Evolutionary conservation across 2,329 filamentous ascomycete genomes (phyloP).

Genomic region (Zelopaecilomyces penicillatus): DNA sequence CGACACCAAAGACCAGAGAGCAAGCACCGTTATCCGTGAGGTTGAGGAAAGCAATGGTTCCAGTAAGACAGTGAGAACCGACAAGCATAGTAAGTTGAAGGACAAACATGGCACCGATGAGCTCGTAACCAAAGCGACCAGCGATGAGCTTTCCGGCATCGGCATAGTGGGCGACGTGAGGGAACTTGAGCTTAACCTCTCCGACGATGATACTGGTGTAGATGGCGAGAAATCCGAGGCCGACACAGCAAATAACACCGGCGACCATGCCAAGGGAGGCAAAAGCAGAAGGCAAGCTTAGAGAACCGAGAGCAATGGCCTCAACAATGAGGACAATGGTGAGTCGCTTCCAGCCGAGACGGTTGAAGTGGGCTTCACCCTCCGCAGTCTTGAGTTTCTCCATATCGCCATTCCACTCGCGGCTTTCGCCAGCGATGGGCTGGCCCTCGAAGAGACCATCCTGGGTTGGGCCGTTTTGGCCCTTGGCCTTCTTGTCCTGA

Average conservation of each 20-base stretch:
- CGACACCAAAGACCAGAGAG: constrained; percentile 36
- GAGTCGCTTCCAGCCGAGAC: constrained; percentile 48
- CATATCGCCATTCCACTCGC: constrained; percentile 35
- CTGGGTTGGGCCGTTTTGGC: constrained; percentile 1
- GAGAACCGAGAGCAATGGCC: constrained; percentile 45
- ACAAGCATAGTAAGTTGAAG: constrained; percentile 62
- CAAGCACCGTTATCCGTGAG: constrained; percentile 48
- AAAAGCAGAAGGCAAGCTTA: constrained; percentile 44
- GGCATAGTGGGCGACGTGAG: constrained; percentile 56
- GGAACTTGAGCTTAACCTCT: constrained; percentile 40
- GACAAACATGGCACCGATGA: constrained; percentile 53
- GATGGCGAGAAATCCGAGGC: constrained; percentile 37
- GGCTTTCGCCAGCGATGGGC: constrained; percentile 21
- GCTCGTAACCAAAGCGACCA: constrained; percentile 51
- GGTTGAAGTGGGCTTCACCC: constrained; percentile 41
- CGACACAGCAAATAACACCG: constrained; percentile 34
- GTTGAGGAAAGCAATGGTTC: constrained; percentile 59
- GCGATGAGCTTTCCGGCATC: constrained; percentile 57
- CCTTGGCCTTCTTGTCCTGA: constrained; percentile 7
- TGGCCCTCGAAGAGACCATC: constrained; percentile 13
- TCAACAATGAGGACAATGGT: constrained; percentile 49
- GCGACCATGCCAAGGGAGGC: constrained; percentile 46
- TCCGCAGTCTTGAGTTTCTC: constrained; percentile 39
- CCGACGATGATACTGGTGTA: constrained; percentile 40
- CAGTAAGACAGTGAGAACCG: constrained; percentile 63